Base-by-base conservation (phyloP, 345 rosid species). In the Eucalyptus tenuipes region DNA sequence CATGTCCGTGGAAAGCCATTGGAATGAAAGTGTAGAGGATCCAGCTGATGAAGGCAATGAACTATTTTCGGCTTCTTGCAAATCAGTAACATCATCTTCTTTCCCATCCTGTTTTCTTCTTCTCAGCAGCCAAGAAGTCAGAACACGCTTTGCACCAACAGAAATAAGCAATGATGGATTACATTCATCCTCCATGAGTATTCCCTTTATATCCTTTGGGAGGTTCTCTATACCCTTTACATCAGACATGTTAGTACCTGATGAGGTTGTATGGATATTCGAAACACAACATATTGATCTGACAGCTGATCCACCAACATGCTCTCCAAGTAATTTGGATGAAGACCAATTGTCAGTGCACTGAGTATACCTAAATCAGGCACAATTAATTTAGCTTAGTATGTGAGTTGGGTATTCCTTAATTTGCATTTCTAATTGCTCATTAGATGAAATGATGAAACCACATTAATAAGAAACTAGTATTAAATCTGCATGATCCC, bases 251-350 rank as follows among this genome's bases (percentile, higher is more conserved):
- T 87, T 89, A 40, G 89, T 53, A 88, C 89, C 92, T 27, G 94
- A 90, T 91, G 91, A 66, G 91, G 93, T 91, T 33, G 53, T 89
- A 90, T 95, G 93, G 22, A 93, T 88, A 89, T 91, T 92, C 31
- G 96, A 94, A 29, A 94, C 97, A 45, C 89, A 95, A 92, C 98
- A 95, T 89, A 97, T 94, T 89, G 99, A 95, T 92, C 98, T 95
- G 91, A 98, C 98, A 59, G 99, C 98, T 31, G 99, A 98, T 87
- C 99, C 99, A 61, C 99, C 97, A 89, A 98, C 97, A 91, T 98
- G 99, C 92, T 96, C 98, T 89, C 99, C 99, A 55, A 98, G 95
- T 84, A 97, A 90, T 91, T 97, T 96, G 86, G 99, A 98, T 81
- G 93, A 90, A 49, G 93, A 92, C 98, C 98, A 96, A 85, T 92